Conservation (phyloP, 129 eudicot species). For the Saposhnikovia divaricata region DNA sequence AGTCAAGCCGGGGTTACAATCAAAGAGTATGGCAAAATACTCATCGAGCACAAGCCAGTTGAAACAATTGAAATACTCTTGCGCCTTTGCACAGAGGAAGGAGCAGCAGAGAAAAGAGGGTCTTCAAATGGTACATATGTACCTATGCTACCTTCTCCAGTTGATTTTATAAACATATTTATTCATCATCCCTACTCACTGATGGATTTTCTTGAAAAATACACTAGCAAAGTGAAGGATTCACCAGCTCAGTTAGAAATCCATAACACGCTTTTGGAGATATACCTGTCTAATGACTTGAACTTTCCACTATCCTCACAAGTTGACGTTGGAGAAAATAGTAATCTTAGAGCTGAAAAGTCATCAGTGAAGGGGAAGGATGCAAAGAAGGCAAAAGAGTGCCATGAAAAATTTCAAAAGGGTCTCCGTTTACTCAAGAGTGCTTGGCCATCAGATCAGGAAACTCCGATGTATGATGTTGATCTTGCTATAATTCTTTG, state of each 20-base stretch:
- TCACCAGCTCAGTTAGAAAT: constrained; percentile 97
- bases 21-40: constrained; percentile 88
- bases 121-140: constrained; percentile 31
- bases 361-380: constrained; percentile 27
- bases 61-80: constrained; percentile 79
- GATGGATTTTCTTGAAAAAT: constrained; percentile 85
- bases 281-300: constrained; percentile 70
- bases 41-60: constrained; percentile 79
- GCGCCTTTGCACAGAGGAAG: constrained; percentile 88
- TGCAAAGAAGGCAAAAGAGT: constrained; percentile 36
- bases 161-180: constrained; percentile 87
- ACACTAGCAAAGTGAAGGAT: constrained; percentile 78
- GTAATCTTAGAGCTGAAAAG: constrained; percentile 16
- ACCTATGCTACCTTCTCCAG: constrained; percentile 91
- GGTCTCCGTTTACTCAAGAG: constrained; percentile 75
- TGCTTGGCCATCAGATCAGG: constrained; percentile 89
- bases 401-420: constrained; percentile 54
- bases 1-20: constrained; percentile 97
- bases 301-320: constrained; percentile 64
- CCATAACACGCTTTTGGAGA: constrained; percentile 85
- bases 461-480: constrained; percentile 83
- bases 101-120: constrained; percentile 31
- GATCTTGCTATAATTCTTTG: constrained; percentile 86
- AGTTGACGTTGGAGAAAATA: constrained; percentile 28
- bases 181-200: constrained; percentile 85